Evolutionary conservation across 495 filamentous ascomycete genomes (phyloP).

Genomic region (Hyaloscypha hepaticicola): DNA sequence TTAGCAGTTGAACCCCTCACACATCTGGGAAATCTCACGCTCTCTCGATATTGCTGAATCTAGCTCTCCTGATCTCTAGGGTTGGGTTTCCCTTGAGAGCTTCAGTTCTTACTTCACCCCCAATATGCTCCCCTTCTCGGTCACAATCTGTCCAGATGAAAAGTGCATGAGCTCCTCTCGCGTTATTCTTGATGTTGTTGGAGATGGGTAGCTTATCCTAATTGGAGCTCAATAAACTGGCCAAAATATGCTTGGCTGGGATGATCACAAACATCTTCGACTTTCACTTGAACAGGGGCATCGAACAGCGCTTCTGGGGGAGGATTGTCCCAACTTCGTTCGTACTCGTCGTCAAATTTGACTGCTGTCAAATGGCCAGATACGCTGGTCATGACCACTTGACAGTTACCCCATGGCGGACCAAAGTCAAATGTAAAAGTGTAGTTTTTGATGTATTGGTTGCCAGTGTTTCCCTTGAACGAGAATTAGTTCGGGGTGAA

Average conservation of each 20-base stretch:
- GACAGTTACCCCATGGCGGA: constrained; percentile 72
- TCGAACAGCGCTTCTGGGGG: constrained; percentile 79
- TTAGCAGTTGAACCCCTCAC: constrained; percentile 14
- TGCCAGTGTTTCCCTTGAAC: constrained; percentile 55
- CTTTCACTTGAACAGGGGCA: constrained; percentile 64
- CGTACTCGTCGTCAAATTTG: constrained; percentile 67
- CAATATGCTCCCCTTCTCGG: constrained; percentile 95
- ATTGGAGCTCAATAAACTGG: not conserved
- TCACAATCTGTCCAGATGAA: constrained; percentile 99
- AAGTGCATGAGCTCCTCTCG: constrained; percentile 63
- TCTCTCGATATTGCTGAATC: constrained; percentile 93
- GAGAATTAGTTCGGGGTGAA: constrained; percentile 35
- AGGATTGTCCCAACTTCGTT: constrained; percentile 69
- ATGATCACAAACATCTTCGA: constrained; percentile 56
- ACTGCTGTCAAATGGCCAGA: constrained; percentile 75
- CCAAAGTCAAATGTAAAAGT: constrained; percentile 86
- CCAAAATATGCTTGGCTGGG: not conserved
- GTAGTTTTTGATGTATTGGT: constrained; percentile 90
- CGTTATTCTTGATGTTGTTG: constrained; percentile 78
- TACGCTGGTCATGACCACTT: constrained; percentile 91
- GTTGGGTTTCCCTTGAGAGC: constrained; percentile 69
- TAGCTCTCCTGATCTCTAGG: constrained; percentile 80
- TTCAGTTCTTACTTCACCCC: constrained; percentile 82
- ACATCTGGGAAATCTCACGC: constrained; percentile 55
- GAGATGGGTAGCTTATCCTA: constrained; percentile 83